A percentile compares a stretch with the other conserved stretches of the same genome.
phyloP scores from a whole-genome alignment of 176 grass and related monocot genomes.

The Aegilops speltoides region DNA sequence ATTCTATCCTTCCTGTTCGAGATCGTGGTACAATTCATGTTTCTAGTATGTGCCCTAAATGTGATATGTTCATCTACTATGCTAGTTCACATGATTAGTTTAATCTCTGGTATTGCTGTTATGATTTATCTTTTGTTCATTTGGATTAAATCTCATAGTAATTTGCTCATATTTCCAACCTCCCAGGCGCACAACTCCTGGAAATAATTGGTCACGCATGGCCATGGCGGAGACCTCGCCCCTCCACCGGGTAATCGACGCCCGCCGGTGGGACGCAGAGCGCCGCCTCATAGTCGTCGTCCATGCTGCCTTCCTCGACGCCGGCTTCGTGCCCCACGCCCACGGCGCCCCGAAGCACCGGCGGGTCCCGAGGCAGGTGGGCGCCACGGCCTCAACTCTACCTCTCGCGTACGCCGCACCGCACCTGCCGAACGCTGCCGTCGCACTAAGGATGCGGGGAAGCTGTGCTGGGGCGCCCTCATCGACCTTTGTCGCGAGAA shows the following conservation, averaged over 20 bases:
- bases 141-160: too few species aligned
- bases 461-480: not conserved
- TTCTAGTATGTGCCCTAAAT: too few species aligned
- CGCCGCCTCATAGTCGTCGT: too few species aligned
- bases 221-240: not conserved
- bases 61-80: too few species aligned
- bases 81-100: too few species aligned
- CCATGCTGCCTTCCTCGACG: not conserved
- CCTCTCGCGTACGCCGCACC: not conserved
- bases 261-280: too few species aligned
- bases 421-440: not conserved
- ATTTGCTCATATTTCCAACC: too few species aligned
- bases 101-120: too few species aligned
- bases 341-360: not conserved
- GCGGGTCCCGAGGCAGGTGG: not conserved
- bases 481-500: not conserved
- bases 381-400: not conserved
- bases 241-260: not conserved
- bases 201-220: not conserved
- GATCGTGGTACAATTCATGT: too few species aligned
- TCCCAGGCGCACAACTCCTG: too few species aligned
- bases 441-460: not conserved
- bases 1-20: too few species aligned
- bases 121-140: too few species aligned
- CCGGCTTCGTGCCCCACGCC: not conserved